These are phyloP conservation scores for Penicillium hesseltinei DNA, from an alignment of 2,329 filamentous ascomycete genomes.

Conservation along the genomic window DNA sequence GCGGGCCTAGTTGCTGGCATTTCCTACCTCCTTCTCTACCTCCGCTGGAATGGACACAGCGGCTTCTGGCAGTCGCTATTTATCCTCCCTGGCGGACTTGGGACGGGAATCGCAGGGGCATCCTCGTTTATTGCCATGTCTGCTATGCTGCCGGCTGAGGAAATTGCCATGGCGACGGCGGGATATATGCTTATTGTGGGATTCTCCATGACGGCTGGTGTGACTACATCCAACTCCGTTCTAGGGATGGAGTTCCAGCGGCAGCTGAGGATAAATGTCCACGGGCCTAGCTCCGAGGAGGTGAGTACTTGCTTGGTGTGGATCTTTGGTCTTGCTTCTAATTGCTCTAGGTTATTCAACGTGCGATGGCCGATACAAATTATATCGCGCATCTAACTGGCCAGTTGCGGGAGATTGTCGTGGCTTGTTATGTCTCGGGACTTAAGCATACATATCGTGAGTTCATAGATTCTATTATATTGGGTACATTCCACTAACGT, in stretches of 20 bases:
- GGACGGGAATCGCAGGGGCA: slow-evolving; percentile 48
- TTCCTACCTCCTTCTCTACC: slow-evolving; percentile 52
- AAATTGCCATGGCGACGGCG: slow-evolving; percentile 52
- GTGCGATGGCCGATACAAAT: slow-evolving; percentile 40
- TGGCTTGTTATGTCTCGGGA: slow-evolving; percentile 29
- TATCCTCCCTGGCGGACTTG: slow-evolving; percentile 58
- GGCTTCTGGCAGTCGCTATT: slow-evolving; percentile 57
- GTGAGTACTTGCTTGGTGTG: neutral
- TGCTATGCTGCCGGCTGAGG: slow-evolving; percentile 44
- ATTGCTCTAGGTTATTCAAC: slow-evolving; percentile 41
- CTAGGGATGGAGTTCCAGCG: slow-evolving; percentile 37
- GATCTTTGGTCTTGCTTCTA: neutral
- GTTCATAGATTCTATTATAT: neutral
- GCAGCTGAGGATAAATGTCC: slow-evolving; percentile 33
- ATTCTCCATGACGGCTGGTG: slow-evolving; percentile 43
- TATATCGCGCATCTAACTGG: slow-evolving; percentile 39
- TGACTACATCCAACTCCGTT: slow-evolving; percentile 40
- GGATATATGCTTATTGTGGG: slow-evolving; percentile 49
- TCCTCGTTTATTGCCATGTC: slow-evolving; percentile 53
- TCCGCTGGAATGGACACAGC: slow-evolving; percentile 61
- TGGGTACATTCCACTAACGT: neutral
- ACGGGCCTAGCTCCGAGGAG: slow-evolving; percentile 27
- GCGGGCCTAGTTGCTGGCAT: slow-evolving; percentile 51
- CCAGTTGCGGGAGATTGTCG: slow-evolving; percentile 26
- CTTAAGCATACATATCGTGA: slow-evolving; percentile 31